Conservation (phyloP, 192 early-diverging fungal species). For the Coemansia sp. region DNA sequence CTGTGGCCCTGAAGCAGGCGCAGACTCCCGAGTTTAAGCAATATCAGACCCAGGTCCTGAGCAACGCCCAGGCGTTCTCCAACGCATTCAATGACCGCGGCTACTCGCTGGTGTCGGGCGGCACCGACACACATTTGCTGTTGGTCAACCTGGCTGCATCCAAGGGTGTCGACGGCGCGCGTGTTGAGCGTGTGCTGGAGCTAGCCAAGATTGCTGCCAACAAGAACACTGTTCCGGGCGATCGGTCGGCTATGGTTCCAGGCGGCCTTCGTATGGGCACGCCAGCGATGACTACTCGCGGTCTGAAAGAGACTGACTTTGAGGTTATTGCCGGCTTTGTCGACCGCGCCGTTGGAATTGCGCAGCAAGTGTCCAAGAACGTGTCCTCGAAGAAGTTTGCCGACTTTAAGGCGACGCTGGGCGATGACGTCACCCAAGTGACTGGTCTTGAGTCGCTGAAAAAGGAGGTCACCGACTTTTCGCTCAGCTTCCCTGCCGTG, state of each 20-base stretch:
- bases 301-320: conserved; percentile 85
- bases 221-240: conserved; percentile 99
- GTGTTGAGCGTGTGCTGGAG: conserved; percentile 94
- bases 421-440: conserved; percentile 62
- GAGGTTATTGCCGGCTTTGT: conserved; percentile 82
- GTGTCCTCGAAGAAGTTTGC: conserved; percentile 75
- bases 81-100: conserved; percentile 65
- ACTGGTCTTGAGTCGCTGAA: conserved; percentile 68
- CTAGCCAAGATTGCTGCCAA: conserved; percentile 96
- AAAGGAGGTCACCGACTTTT: conserved; percentile 80
- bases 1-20: conserved; percentile 92
- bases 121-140: conserved; percentile 95
- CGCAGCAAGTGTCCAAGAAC: conserved; percentile 66
- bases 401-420: conserved; percentile 87
- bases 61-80: conserved; percentile 89
- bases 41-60: conserved; percentile 90
- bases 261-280: conserved; percentile 93
- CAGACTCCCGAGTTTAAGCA: conserved; percentile 80
- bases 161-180: conserved; percentile 88
- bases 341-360: conserved; percentile 81
- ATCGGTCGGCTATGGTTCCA: conserved; percentile 90
- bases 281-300: conserved; percentile 97
- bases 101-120: conserved; percentile 86
- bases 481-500: conserved; percentile 82
- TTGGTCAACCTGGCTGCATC: conserved; percentile 79